Base-by-base conservation (phyloP, 2,329 filamentous ascomycete genomes). In the Ascochyta lentis region DNA sequence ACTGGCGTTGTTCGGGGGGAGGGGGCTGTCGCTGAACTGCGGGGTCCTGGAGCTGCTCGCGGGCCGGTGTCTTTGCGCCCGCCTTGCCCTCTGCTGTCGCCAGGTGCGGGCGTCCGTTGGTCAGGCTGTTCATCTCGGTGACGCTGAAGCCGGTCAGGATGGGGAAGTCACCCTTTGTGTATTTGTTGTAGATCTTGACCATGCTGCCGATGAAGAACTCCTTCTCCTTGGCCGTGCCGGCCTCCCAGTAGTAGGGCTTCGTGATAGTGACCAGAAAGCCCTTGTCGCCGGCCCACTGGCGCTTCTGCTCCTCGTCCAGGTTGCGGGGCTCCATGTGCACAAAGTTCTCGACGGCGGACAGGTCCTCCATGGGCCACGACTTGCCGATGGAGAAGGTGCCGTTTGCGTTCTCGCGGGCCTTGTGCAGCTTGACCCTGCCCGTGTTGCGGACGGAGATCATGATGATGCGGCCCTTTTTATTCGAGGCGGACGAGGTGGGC, bases 171-270 rank as follows among this genome's bases (percentile, higher is more conserved):
- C 67, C 66, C 54, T 70, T 70, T 0, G 95, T 98, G 73, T 98
- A 99, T 77, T 98, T 99, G 67, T 88, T 88, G 75, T 91, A 99
- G 63, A 99, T 97, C 77, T 98, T 99, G 71, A 98, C 87, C 65
- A 98, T 79, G 76, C 93, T 97, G 31, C 91, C 92, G 69, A 99
- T 95, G 77, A 99, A 99, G 78, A 98, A 98, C 73, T 96, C 94
- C 81, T 97, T 98, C 78, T 99, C 95, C 79, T 97, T 97, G 49
- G 91, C 85, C 0, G 91, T 95, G 62, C 92, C 88, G 31, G 95
- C 92, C 76, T 96, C 87, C 95, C 95, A 99, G 76, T 95, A 99
- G 77, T 99, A 99, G 0, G 92, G 90, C 76, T 99, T 99, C 24
- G 90, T 89, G 26, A 99, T 85, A 1, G 89, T 95, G 46, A 98